Conservation (phyloP, 192 early-diverging fungal genomes). For the Gryganskiella cystojenkinii region DNA sequence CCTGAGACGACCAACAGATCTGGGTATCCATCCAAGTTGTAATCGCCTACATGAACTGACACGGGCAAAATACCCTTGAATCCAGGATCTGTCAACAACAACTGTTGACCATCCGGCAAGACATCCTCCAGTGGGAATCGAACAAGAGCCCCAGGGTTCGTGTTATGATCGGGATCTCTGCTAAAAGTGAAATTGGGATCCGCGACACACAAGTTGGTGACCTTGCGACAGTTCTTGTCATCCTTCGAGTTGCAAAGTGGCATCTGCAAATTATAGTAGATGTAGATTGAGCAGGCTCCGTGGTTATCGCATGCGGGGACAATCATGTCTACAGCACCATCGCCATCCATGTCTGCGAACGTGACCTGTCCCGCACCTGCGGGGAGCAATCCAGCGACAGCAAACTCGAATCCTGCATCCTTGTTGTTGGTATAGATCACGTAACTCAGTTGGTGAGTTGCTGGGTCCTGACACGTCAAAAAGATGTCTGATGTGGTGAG, state of each 20-base stretch:
- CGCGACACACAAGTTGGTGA: conserved; percentile 76
- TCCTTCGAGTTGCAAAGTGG: conserved; percentile 72
- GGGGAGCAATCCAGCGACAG: conserved; percentile 70
- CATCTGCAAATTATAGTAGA: conserved; percentile 86
- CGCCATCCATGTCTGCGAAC: conserved; percentile 95
- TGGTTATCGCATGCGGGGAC: conserved; percentile 71
- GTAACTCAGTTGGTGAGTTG: conserved; percentile 54
- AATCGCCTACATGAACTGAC: conserved; percentile 74
- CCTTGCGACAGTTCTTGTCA: conserved; percentile 68
- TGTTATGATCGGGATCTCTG: conserved; percentile 62
- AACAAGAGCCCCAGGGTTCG: conserved; percentile 47
- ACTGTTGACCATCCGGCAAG: conserved; percentile 60
- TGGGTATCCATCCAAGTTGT: conserved; percentile 91
- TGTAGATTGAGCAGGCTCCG: conserved; percentile 70
- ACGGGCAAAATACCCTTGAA: conserved; percentile 68
- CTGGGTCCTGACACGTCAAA: conserved; percentile 70
- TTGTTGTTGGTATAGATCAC: conserved; percentile 83
- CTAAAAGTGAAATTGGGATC: conserved; percentile 72
- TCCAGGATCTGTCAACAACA: conserved; percentile 54
- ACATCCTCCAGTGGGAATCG: conserved; percentile 53
- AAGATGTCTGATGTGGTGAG: conserved; percentile 84
- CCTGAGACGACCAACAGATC: conserved; percentile 83
- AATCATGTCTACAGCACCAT: conserved; percentile 88
- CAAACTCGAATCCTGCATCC: conserved; percentile 72
- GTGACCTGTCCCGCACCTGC: conserved; percentile 76